Percentiles rank a stretch among this genome's conserved stretches.
These are phyloP conservation scores for Meyerozyma sp. DNA, from an alignment of 1,139 yeast species.

Conservation along the genomic window DNA sequence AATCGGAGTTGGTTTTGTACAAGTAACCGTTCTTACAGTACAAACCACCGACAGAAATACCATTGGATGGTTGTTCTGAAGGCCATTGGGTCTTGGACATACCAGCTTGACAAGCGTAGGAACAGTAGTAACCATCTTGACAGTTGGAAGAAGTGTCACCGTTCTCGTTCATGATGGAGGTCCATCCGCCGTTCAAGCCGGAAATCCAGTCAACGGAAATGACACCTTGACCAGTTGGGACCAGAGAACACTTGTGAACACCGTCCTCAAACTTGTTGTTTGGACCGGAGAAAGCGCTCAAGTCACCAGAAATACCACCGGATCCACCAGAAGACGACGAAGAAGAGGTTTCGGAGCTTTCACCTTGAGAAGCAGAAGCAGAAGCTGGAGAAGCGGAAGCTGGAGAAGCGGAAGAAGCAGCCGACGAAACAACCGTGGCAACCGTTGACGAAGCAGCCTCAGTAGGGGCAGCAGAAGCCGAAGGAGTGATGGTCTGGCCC, in stretches of 20 bases:
- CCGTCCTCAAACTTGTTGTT: constrained; percentile 57
- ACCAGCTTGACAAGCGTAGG: constrained; percentile 86
- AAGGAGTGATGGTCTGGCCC: constrained; percentile 14
- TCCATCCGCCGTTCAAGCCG: constrained; percentile 63
- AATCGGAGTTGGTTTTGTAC: constrained; percentile 57
- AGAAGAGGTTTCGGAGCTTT: constrained; percentile 4
- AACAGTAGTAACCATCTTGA: constrained; percentile 72
- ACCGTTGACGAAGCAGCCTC: constrained; percentile 7
- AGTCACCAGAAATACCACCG: constrained; percentile 50
- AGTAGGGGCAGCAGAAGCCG: constrained; percentile 7
- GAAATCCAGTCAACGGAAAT: constrained; percentile 50
- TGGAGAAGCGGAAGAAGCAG: constrained; percentile 18
- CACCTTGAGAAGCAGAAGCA: constrained; percentile 18
- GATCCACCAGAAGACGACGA: constrained; percentile 11
- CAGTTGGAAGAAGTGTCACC: constrained; percentile 67
- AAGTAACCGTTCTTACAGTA: constrained; percentile 63
- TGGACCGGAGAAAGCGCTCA: constrained; percentile 48
- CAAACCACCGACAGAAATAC: constrained; percentile 79
- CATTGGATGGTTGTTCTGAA: constrained; percentile 59
- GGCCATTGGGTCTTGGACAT: constrained; percentile 93
- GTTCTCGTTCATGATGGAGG: constrained; percentile 60
- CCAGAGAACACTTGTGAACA: constrained; percentile 50
- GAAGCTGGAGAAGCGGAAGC: constrained; percentile 14
- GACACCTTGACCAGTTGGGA: constrained; percentile 74
- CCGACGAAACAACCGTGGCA: constrained; percentile 11